Base-by-base conservation (phyloP, 2,329 filamentous ascomycete genomes). In the Didymella exigua region DNA sequence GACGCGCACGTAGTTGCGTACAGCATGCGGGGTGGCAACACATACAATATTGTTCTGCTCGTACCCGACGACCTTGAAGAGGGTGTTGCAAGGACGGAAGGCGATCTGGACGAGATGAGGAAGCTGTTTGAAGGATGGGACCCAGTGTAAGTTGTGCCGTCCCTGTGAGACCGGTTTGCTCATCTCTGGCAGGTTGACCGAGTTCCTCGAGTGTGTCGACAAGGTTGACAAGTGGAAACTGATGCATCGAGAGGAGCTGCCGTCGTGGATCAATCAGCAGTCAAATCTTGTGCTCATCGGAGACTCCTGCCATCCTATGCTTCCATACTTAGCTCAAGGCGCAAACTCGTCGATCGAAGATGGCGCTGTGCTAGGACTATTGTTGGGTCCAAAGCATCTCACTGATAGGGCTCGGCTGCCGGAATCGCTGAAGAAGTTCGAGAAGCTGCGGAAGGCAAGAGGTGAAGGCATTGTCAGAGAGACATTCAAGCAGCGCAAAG, bases 291-390 rank as follows among this genome's bases (percentile, higher is more conserved):
- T 87, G 6, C 58, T 67, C n/a, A 61, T 65, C 37, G 69, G 70
- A 40, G 70, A 74, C 34, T 61, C 71, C 1, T 73, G 67, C 34
- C 69, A 74, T 43, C 70, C 70, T 3, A 74, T 73, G 68, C 63
- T 74, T 4, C 69, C 68, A 2, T 74, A 74, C 42, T 60, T 72
- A 1, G 68, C 71, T 3, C 69, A 73, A 44, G 69, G 88, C 0
- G 87, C 87, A 13, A 89, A 89, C 65, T 86, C 82, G 0, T 83
- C 84, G 16, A 77, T 90, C 1, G 87, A 90, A 66, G 88, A 90
- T 48, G 87, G 86, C 0, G 86, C 86, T 0, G 85, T 88, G 0
- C 73, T 90, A 0, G 87, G 87, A 0, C 76, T 79, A 0, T 64
- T 89, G 1, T 73, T 90, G 11, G 58, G 63, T 0, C 60, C 52